Base-by-base conservation (phyloP, 495 filamentous ascomycete species). In the Schizothecium vesticola region DNA sequence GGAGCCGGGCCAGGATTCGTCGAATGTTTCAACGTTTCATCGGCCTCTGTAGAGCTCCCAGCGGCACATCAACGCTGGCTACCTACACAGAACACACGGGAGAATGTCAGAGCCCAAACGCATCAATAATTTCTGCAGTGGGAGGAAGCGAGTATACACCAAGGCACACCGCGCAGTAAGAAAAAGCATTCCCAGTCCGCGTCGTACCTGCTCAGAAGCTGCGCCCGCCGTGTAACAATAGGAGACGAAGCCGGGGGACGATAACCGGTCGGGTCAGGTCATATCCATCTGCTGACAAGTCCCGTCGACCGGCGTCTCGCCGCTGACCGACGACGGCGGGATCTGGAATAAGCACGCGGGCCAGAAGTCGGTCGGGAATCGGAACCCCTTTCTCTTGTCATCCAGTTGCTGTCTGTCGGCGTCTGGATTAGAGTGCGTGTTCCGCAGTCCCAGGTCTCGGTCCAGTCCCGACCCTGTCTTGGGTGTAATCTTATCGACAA, bases 11-110 rank as follows among this genome's bases (percentile, higher is more conserved):
- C 56, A 55, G 65, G 56, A 66, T 66, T 66, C 56, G 65, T 21
- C 65, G 56, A 55, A 3, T 66, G 65, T 66, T 66, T 59, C 57
- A 57, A 57, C 29, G 63, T 65, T 65, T 65, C 63, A 28, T 29
- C 59, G 31, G 26, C n/a, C 60, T 31, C 31, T 51, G 43, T 19
- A 51, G 43, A 51, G 43, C 43, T 51, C 43, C 43, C 43, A 3
- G 7, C 43, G 16, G 43, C 43, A n/a, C 43, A 51, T 51, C 43
- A 51, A n/a, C 19, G 7, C 43, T 51, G 16, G 7, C 19, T 19
- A 36, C 31, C 9, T 36, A 19, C 33, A 43, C 33, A 5, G 33
- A 43, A 43, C 33, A 43, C 9, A 11, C 9, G 0, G 33, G 33
- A 36, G 5, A 51, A 8, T 51, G 43, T 8, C 43, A 33, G 31